phyloP scores from a whole-genome alignment of 164 flowering plant genomes.

The Kalanchoe fedtschenkoi region DNA sequence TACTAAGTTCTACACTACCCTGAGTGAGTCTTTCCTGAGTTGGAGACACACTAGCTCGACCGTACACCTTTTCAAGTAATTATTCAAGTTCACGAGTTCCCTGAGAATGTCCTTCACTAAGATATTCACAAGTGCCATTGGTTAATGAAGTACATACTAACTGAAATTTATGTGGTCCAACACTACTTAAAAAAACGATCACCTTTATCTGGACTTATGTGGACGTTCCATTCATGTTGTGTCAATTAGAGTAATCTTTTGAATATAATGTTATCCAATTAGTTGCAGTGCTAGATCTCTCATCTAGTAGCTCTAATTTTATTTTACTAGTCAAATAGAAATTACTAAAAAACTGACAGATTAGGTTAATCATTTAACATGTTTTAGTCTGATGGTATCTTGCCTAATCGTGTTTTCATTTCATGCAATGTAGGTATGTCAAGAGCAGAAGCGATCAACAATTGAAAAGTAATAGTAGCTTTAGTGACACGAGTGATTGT shows the following conservation, averaged over 20 bases:
- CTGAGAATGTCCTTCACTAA: neutral
- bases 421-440: constrained; percentile 1
- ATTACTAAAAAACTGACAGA: neutral
- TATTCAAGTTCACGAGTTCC: neutral
- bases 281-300: neutral
- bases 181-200: neutral
- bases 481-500: constrained; percentile 1
- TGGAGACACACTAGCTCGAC: neutral
- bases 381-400: neutral
- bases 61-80: neutral
- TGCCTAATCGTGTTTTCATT: neutral
- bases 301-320: neutral
- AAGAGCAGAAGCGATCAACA: constrained; percentile 9
- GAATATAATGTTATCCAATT: neutral
- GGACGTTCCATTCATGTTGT: neutral
- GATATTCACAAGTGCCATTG: neutral
- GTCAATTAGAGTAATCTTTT: too few relatives aligned
- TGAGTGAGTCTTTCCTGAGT: neutral
- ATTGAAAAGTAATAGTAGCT: constrained; percentile 6
- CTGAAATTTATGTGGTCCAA: neutral
- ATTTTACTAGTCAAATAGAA: neutral
- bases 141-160: neutral
- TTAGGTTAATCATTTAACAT: neutral
- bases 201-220: neutral
- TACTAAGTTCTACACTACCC: neutral